Evolutionary conservation across 768 basidiomycete species (phyloP).

Genomic region (Crepidotus variabilis): DNA sequence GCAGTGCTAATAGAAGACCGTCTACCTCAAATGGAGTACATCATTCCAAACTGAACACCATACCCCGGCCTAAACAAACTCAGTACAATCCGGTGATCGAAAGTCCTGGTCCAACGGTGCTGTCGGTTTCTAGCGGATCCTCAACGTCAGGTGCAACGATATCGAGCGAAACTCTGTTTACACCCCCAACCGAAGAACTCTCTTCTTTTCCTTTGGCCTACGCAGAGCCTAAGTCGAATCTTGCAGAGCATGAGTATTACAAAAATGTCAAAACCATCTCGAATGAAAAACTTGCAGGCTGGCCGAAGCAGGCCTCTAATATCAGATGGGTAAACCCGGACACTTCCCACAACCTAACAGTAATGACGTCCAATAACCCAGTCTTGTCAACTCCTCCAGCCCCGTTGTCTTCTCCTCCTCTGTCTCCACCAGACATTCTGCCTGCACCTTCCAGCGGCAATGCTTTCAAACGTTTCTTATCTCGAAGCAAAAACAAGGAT

Average conservation of each 20-base stretch:
- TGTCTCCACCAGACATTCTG: background rate
- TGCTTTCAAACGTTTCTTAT: conserved; percentile 10
- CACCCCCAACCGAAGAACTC: background rate
- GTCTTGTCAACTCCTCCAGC: background rate
- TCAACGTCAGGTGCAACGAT: background rate
- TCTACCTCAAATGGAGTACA: background rate
- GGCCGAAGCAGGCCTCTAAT: conserved; percentile 12
- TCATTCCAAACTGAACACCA: background rate
- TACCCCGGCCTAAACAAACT: too few relatives aligned
- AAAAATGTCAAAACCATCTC: background rate
- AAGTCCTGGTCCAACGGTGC: too few relatives aligned
- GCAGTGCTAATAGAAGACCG: background rate
- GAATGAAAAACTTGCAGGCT: conserved; percentile 6
- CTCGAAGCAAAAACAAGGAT: conserved; percentile 4
- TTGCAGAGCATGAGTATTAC: background rate
- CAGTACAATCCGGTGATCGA: too few relatives aligned
- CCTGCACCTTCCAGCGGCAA: background rate
- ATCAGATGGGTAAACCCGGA: conserved; percentile 9
- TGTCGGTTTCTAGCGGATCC: too few relatives aligned
- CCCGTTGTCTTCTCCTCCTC: background rate
- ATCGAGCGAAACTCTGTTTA: background rate
- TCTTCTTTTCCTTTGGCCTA: background rate
- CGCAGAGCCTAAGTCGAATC: background rate
- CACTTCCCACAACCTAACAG: background rate
- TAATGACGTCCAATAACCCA: background rate